Evolutionary conservation across 805 yeast species (phyloP), one percentile per base, ranked within the genome.

Genomic region (Priceomyces medius): DNA sequence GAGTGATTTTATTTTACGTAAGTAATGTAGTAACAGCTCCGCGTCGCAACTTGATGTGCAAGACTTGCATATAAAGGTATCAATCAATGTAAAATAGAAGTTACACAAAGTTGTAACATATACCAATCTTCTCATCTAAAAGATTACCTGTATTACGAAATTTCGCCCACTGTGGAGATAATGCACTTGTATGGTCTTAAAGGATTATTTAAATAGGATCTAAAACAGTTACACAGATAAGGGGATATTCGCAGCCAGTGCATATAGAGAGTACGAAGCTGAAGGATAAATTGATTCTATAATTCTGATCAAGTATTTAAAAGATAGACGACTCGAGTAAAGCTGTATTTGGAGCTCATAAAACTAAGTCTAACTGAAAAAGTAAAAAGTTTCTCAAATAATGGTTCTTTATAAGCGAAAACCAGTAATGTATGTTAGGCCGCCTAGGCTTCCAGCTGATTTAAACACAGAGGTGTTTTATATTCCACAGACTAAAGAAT

Each of bases 401-500:
- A 70, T 84, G 95, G 95, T 86, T 33, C 66, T 83, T 24, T 85
- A 81, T 65, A 85, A 85, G 56, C 70, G 91, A 45, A 85, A 85
- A 58, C 82, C 82, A 26, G 88, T 85, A 31, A 67, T 71, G 2
- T 76, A 77, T 45, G 74, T 77, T 10, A 74, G 73, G 12, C 82
- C 87, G 1, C 80, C 79, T 1, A 65, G 72, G 8, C 53, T 83
- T 2, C 89, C 90, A 0, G 54, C 50, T 2, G 80, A 83, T 52
- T 55, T 76, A 31, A 67, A 73, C 35, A 70, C 81, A 4, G 80
- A 80, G 39, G 95, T 89, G 2, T 93, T 89, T 88, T 72, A 70
- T 51, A 89, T 91, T 38, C 80, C 85, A 8, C 83, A 82, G 50
- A 93, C 98, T 1, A 83, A 82, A 40, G 99, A 91, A 68, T 91